Base-by-base conservation (phyloP, 768 basidiomycete genomes). In the Lentinula guzmanii region DNA sequence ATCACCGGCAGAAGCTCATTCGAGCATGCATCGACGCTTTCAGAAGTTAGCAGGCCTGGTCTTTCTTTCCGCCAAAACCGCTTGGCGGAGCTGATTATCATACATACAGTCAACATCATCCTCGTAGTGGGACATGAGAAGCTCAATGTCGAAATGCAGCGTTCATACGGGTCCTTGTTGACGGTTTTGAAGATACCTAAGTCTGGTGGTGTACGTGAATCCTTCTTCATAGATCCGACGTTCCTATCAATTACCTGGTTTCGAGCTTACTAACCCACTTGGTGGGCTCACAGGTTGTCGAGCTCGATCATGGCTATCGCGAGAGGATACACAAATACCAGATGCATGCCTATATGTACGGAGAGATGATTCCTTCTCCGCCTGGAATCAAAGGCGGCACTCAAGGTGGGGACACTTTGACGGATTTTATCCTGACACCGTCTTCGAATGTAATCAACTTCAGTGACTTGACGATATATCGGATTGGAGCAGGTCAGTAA, bases 61-160 rank as follows among this genome's bases (percentile, higher is more conserved):
- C 52, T 55, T 41, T 68, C 53, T 60, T 61, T 52, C 41, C 55
- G 24, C 15, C 34, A 5, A 45, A 33, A 33, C 28, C 55, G 35
- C 50, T 50, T 48, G 41, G 56, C 43, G 24, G 43, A 24, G 54
- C 56, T 61, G 53, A 58, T 42, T 60, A 67, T 37, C 42, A 43
- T 39, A 24, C 61, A 50, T 52, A 48, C 67, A 98, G 97, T 99
- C 71, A 97, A 98, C 70, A 83, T 90, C 55, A 89, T 98, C 63
- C 81, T 98, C 61, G 90, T 99, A 43, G 90, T 98, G 35, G 97
- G 96, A 0, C 94, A 98, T 70, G 97, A 99, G 71, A 97, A 98
- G 67, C 82, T 98, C 51, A 90, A 93, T 65, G 93, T 94, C 52
- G 97, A 99, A 71, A 93, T 98, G 88, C 89, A 93, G 67, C 85